Conservation (phyloP, 140 eudicot genomes). For the Erigeron philadelphicus region DNA sequence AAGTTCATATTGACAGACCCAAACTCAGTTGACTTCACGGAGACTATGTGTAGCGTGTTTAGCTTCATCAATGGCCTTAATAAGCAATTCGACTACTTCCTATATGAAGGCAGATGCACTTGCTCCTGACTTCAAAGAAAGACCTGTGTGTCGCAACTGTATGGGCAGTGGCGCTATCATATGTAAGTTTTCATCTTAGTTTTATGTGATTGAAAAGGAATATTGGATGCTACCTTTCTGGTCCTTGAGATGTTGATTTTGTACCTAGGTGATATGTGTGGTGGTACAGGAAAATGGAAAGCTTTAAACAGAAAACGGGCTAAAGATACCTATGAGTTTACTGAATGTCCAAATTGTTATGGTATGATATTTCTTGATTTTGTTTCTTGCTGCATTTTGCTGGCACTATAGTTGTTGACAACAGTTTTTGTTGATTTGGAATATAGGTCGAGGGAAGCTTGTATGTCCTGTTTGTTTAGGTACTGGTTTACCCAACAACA, state of each 20-base stretch:
- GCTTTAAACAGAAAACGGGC: slow-evolving; percentile 95
- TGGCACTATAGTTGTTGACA: not conserved
- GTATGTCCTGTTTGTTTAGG: slow-evolving; percentile 96
- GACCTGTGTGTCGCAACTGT: slow-evolving; percentile 82
- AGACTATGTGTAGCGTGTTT: slow-evolving; percentile 74
- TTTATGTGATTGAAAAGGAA: slow-evolving; percentile 3
- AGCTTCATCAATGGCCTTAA: slow-evolving; percentile 59
- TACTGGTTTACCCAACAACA: slow-evolving; percentile 97
- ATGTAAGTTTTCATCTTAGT: slow-evolving; percentile 46
- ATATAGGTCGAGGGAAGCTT: slow-evolving; percentile 84
- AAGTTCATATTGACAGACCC: slow-evolving; percentile 33
- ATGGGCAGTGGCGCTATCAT: slow-evolving; percentile 88
- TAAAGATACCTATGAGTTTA: slow-evolving; percentile 89
- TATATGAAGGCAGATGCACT: slow-evolving; percentile 38
- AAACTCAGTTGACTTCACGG: slow-evolving; percentile 49
- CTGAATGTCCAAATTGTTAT: slow-evolving; percentile 96
- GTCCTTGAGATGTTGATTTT: slow-evolving; percentile 47
- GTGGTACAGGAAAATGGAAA: slow-evolving; percentile 99
- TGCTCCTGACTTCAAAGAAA: slow-evolving; percentile 46
- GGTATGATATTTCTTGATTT: slow-evolving; percentile 35
- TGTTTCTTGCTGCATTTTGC: not conserved
- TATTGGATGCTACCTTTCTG: slow-evolving; percentile 7
- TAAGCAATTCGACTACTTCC: slow-evolving; percentile 38
- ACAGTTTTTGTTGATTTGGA: not conserved
- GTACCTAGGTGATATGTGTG: slow-evolving; percentile 97